Conservation (phyloP, 345 rosid species). For the Trapa bicornis region DNA sequence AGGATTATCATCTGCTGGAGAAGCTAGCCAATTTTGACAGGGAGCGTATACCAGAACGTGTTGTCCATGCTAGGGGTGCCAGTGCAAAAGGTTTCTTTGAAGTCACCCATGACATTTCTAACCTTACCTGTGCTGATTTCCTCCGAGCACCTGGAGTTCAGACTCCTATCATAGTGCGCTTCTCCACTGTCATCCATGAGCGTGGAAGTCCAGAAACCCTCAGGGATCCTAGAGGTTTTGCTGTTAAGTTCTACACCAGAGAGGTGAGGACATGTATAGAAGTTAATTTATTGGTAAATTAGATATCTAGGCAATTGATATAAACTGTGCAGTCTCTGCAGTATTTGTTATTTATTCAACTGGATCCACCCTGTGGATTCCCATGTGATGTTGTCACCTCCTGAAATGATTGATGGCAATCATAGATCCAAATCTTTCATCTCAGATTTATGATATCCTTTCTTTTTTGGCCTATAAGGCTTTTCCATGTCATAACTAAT, state of each 20-base stretch:
- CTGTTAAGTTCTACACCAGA: conserved; percentile 93
- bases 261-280: conserved; percentile 36
- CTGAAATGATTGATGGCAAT: neutral
- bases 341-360: neutral
- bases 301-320: neutral
- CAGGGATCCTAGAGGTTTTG: conserved; percentile 95
- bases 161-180: conserved; percentile 91
- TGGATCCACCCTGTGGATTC: neutral
- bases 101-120: conserved; percentile 80
- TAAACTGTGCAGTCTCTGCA: neutral
- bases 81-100: conserved; percentile 99
- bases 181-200: conserved; percentile 96
- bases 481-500: neutral
- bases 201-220: conserved; percentile 98
- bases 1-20: conserved; percentile 93
- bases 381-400: neutral
- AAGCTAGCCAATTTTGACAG: conserved; percentile 88
- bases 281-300: neutral
- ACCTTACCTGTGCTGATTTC: conserved; percentile 81
- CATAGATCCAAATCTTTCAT: neutral
- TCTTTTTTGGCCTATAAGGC: neutral
- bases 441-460: neutral
- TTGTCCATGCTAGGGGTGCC: conserved; percentile 96
- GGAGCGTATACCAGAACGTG: conserved; percentile 94
- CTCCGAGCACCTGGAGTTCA: conserved; percentile 87